These are phyloP conservation scores for Austroboletus eburneus DNA, from an alignment of 768 basidiomycete genomes.

Conservation along the genomic window DNA sequence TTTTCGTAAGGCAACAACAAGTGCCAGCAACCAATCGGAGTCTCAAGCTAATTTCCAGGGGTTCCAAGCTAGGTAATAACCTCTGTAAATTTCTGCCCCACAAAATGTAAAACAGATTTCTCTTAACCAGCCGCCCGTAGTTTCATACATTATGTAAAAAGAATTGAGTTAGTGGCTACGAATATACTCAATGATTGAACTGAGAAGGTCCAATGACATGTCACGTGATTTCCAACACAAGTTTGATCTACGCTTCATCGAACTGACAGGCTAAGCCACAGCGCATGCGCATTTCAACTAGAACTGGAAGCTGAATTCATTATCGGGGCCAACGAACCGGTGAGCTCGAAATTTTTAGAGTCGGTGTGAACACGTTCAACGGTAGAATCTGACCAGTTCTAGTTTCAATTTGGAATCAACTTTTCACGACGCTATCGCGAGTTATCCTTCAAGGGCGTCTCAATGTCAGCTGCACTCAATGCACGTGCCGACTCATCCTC, in stretches of 20 bases:
- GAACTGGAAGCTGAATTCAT: neutral
- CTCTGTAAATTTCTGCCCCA: too few species aligned
- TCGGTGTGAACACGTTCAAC: neutral
- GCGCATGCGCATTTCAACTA: neutral
- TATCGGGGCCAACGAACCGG: conserved; percentile 5
- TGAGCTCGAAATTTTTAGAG: conserved; percentile 4
- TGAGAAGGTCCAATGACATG: too few species aligned
- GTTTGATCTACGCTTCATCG: neutral
- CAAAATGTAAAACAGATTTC: too few species aligned
- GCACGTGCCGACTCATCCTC: conserved; percentile 38
- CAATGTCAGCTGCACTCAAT: conserved; percentile 44
- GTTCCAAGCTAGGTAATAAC: too few species aligned
- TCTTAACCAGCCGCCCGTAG: too few species aligned
- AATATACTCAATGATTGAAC: too few species aligned
- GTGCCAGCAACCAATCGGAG: too few species aligned
- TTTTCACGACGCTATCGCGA: neutral
- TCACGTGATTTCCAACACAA: too few species aligned
- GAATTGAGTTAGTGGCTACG: too few species aligned
- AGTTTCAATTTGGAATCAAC: neutral
- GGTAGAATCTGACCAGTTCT: neutral
- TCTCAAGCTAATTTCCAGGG: too few species aligned
- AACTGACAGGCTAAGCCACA: neutral
- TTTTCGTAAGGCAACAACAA: too few species aligned
- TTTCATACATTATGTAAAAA: too few species aligned
- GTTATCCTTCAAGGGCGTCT: neutral